Base-by-base conservation (phyloP, 225 moss, liverwort and hornwort genomes). In the Rhytidiadelphus loreus region DNA sequence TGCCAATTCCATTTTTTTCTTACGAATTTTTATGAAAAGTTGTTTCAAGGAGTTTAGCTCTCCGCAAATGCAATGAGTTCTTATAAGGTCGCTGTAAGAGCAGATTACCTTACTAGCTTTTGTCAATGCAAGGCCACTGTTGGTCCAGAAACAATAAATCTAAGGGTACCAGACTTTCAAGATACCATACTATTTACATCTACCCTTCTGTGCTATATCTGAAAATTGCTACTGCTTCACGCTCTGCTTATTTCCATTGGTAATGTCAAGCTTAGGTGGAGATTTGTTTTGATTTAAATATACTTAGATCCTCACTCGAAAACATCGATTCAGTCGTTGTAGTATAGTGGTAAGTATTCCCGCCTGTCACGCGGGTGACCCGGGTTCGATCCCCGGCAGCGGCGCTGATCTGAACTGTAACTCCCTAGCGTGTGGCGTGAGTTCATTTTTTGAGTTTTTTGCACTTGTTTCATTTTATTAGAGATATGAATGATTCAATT, bases 301-400 rank as follows among this genome's bases (percentile, higher is more conserved):
- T 32, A 9, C 7, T 50, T 44, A 82, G 7, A 12, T 48, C 20
- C 8, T 1, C 0, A 0, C 1, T 0, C 1, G 3, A 0, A 6
- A 0, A 0, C 63, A 82, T 83, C 52, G 0, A 19, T 16, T 12
- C 26, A 29, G 95, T 95, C 93, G 93, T 93, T 96, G 94, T 94
- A 95, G 96, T 94, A 96, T 95, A 96, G 95, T 95, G 94, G 96
- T 96, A 83, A 96, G 96, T 96, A 95, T 94, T 93, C 93, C 95
- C 95, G 93, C 95, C 95, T 95, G 95, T 96, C 95, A 95, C 93
- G 93, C 94, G 93, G 95, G 96, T 96, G 95, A 96, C 95, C 96
- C 94, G 95, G 95, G 94, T 95, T 96, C 95, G 94, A 95, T 96
- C 93, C 95, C 96, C 95, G 95, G 93, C 96, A 96, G 92, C 96